A percentile compares a stretch with the other conserved stretches of the same genome.
These are phyloP conservation scores for Kazachstania kunashirensis DNA, from an alignment of 805 yeast genomes.

Conservation along the genomic window DNA sequence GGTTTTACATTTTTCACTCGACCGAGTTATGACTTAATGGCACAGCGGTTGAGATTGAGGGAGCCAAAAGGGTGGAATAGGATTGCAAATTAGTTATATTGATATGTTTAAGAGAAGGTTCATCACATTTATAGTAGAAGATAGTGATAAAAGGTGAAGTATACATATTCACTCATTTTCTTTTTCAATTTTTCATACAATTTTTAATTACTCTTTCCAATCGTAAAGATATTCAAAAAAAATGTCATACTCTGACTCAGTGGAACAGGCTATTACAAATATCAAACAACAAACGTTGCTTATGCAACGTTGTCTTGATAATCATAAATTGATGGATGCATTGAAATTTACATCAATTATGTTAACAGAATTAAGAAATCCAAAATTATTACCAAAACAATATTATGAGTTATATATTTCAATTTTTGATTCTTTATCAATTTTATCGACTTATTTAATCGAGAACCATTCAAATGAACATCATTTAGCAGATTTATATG, in stretches of 20 bases:
- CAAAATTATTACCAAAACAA: slow-evolving; percentile 70
- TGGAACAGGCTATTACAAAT: slow-evolving; percentile 21
- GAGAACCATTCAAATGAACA: slow-evolving; percentile 62
- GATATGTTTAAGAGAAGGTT: too few species aligned
- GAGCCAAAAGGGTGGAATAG: too few species aligned
- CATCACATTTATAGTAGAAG: too few species aligned
- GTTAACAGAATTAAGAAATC: slow-evolving; percentile 71
- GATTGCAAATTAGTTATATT: too few species aligned
- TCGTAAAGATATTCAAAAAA: not conserved
- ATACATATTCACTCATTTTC: too few species aligned
- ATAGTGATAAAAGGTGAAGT: too few species aligned
- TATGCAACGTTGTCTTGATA: slow-evolving; percentile 68
- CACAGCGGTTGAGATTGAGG: too few species aligned
- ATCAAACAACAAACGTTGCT: slow-evolving; percentile 62
- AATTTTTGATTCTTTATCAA: slow-evolving; percentile 71
- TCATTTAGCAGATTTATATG: slow-evolving; percentile 77
- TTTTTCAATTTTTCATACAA: too few species aligned
- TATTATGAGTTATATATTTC: slow-evolving; percentile 79
- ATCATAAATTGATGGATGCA: slow-evolving; percentile 73
- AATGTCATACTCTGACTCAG: slow-evolving; percentile 23
- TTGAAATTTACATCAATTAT: slow-evolving; percentile 77
- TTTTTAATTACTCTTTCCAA: not conserved
- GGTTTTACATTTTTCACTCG: too few species aligned
- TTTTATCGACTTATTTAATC: slow-evolving; percentile 52
- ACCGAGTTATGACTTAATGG: too few species aligned